A percentile compares a stretch with the other conserved stretches of the same genome.
phyloP scores from a whole-genome alignment of 176 grass and related monocot species.

The Secale cereale region DNA sequence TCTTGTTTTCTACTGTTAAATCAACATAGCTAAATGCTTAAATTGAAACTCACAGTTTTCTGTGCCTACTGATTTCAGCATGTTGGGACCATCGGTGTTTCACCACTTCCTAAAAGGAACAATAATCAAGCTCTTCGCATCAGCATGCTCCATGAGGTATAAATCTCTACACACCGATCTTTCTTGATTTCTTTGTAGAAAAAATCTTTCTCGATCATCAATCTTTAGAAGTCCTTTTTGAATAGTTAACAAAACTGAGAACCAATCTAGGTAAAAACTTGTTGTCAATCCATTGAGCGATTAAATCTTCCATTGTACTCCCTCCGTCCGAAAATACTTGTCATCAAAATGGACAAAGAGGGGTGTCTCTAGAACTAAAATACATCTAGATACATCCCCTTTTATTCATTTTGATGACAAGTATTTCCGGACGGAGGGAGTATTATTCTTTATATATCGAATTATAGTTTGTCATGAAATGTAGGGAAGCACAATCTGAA shows the following conservation, averaged over 20 bases:
- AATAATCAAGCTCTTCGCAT: slow-evolving; percentile 80
- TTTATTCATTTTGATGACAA: no score
- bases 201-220: neutral
- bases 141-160: slow-evolving; percentile 95
- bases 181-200: neutral
- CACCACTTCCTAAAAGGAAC: slow-evolving; percentile 80
- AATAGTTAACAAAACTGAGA: neutral
- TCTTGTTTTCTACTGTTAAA: slow-evolving; percentile 28
- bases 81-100: slow-evolving; percentile 64
- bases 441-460: slow-evolving; percentile 7
- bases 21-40: slow-evolving; percentile 10
- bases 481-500: neutral
- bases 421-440: no score
- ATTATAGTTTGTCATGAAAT: neutral
- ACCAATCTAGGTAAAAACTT: neutral
- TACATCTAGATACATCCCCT: no score
- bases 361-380: no score
- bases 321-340: no score
- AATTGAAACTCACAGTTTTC: slow-evolving; percentile 13
- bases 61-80: slow-evolving; percentile 52
- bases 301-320: slow-evolving; percentile 13
- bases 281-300: neutral
- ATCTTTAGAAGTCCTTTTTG: neutral
- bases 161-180: neutral
- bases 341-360: no score